Base-by-base conservation (phyloP, 192 early-diverging fungal genomes). In the Haplosporangium gracile region DNA sequence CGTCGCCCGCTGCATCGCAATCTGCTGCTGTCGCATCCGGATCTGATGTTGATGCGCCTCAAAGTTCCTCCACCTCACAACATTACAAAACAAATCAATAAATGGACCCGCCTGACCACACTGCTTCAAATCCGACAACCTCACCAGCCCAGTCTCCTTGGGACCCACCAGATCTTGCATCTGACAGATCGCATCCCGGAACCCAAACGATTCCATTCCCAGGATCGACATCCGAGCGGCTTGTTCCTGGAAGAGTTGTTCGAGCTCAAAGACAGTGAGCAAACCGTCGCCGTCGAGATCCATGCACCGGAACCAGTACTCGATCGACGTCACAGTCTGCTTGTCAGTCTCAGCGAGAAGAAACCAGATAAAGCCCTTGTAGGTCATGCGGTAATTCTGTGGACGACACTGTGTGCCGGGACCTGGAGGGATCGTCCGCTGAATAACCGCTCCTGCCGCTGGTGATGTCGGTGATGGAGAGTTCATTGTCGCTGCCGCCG, bases 241-340 rank as follows among this genome's bases (percentile, higher is more conserved):
- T 87, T 98, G 97, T 83, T 99, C 96, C 60, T 95, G 93, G 87
- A 93, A 99, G 81, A 98, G 96, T 71, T 95, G 91, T 63, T 93
- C 90, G 5, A 99, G 85, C 83, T 99, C 98, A 80, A 96, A 95
- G n/a, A 95, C 90, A 32, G 94, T 93, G 20, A 99, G 88, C 4
- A 94, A 80, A 20, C 98, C 98, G 85, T 98, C 97, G 13, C 95
- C 95, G 83, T 99, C 97, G 20, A 94, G 82, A 83, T 99, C 98
- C 87, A 99, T 90, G 77, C 96, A 97, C 74, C 96, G 92, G 90
- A 99, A 99, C 97, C 97, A 98, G 89, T 95, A 95, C 49, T 86
- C 84, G 51, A 86, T 86, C 32, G 84, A 86, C 18, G 92, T 90
- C 24, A 89, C 89, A 5, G 88, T 92, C 49, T 91, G 88, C 89